Evolutionary conservation across 345 rosid genomes (phyloP), one percentile per base, ranked within the genome.

Genomic region (Microthlaspi erraticum): DNA sequence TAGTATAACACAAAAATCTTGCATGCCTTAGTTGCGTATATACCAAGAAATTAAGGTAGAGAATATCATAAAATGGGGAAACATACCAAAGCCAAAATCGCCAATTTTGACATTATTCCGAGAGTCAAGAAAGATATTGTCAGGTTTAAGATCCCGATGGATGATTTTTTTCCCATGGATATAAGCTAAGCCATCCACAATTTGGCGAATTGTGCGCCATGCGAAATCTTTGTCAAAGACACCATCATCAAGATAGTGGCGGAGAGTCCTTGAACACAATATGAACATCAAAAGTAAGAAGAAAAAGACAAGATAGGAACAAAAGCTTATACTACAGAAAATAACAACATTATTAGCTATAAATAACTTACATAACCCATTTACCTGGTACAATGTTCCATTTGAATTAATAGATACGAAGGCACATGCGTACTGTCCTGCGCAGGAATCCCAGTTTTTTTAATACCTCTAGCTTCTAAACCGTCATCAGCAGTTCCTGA

Each of bases 311-410:
- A n/a, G n/a, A n/a, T n/a, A 50, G 13, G n/a, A 44, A 32, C 34
- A 37, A 19, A 54, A 78, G 13, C 11, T 53, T 50, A 48, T 23
- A 55, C 44, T 29, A 37, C 46, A 38, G 8, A 52, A 34, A 48
- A 46, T 17, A 38, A 36, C 20, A 55, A 57, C 36, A 48, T 9
- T 37, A 57, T 37, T 34, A 65, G 31, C n/a, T n/a, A n/a, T n/a
- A 53, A 33, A 19, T 34, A 43, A 48, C 52, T 29, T 32, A 32
- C 42, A 44, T 54, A 68, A 32, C n/a, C n/a, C n/a, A n/a, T 61
- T 78, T 85, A 93, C 98, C 98, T 84, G 7, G 98, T 97, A 65
- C 98, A 93, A 39, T 78, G 89, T 68, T 93, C 98, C 98, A 93
- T 93, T 76, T 93, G 98, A 80, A 93, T 93, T 70, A 89, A 93